Percentiles rank a stretch among this genome's conserved stretches.
Evolutionary conservation across 495 filamentous ascomycete genomes (phyloP).

Genomic region (Hyphodiscus hymeniophilus): DNA sequence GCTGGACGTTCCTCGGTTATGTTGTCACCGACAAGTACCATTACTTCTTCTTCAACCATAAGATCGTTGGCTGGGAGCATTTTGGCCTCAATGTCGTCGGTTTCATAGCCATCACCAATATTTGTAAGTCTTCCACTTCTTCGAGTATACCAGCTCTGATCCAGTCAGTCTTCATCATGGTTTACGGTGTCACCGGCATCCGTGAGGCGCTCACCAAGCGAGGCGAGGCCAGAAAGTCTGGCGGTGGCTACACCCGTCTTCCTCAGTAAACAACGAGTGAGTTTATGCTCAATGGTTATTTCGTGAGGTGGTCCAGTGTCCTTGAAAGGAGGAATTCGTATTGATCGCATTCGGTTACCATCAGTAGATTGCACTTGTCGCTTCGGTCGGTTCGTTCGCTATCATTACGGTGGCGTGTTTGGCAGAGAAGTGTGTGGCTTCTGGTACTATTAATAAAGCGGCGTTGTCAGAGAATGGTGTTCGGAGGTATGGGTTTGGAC

Average conservation of each 20-base stretch:
- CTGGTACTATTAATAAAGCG: too few species aligned
- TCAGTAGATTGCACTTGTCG: too few species aligned
- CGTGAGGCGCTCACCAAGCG: slow-evolving; percentile 31
- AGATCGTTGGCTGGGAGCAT: slow-evolving; percentile 25
- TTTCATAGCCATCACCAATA: slow-evolving; percentile 28
- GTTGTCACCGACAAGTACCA: slow-evolving; percentile 35
- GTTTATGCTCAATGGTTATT: too few species aligned
- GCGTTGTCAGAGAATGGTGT: too few species aligned
- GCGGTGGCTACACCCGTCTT: slow-evolving; percentile 16
- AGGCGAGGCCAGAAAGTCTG: slow-evolving; percentile 3
- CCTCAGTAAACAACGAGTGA: slow-evolving; percentile 4
- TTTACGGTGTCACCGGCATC: slow-evolving; percentile 36
- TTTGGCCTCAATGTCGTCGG: slow-evolving; percentile 27
- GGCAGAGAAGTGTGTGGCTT: too few species aligned
- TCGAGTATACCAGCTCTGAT: slow-evolving; percentile 13
- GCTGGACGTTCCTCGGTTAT: slow-evolving; percentile 40
- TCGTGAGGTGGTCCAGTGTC: too few species aligned
- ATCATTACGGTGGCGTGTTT: too few species aligned
- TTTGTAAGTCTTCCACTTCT: slow-evolving; percentile 26
- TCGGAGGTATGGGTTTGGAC: too few species aligned
- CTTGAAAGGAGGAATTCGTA: too few species aligned
- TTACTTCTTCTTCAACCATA: slow-evolving; percentile 41
- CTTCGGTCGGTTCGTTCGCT: too few species aligned
- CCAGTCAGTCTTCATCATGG: slow-evolving; percentile 30
- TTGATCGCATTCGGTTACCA: too few species aligned